A percentile compares a stretch with the other conserved stretches of the same genome.
Conservation (phyloP, 352 stramenopile species). For the Phytophthora megakarya region DNA sequence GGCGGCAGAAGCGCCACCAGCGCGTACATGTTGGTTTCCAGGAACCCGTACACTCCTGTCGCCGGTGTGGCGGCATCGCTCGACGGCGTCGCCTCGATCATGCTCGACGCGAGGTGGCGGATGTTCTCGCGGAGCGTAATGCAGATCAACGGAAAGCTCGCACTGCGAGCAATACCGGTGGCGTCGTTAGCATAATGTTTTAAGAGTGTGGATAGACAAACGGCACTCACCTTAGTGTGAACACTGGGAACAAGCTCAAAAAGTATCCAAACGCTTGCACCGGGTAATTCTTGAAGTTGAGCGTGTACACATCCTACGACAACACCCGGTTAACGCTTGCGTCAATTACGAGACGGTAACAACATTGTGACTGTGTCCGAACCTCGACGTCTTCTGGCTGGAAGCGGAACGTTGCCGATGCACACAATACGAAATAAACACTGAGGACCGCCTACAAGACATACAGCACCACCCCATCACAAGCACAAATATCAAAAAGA, state of each 20-base stretch:
- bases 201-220: conserved; percentile 9
- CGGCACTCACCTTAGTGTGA: conserved; percentile 69
- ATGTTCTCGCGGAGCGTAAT: conserved; percentile 90
- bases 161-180: conserved; percentile 39
- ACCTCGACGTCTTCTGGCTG: conserved; percentile 81
- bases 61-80: conserved; percentile 24
- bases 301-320: conserved; percentile 85
- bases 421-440: conserved; percentile 82
- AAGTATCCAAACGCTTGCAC: conserved; percentile 86
- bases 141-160: conserved; percentile 85
- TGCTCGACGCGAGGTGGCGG: conserved; percentile 62
- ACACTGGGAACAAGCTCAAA: conserved; percentile 87
- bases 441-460: conserved; percentile 63
- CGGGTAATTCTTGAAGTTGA: conserved; percentile 88
- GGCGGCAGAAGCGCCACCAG: conserved; percentile 76
- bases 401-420: conserved; percentile 83
- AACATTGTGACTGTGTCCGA: conserved; percentile 17
- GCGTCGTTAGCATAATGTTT: conserved; percentile 27
- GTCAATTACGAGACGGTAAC: conserved; percentile 9
- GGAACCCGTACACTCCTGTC: conserved; percentile 43
- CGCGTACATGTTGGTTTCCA: conserved; percentile 68
- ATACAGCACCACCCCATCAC: conserved; percentile 6
- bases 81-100: conserved; percentile 30
- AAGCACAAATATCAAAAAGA: conserved; percentile 10
- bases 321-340: conserved; percentile 22